Evolutionary conservation across 2,329 filamentous ascomycete species (phyloP).

Genomic region (Beauveria brongniartii): DNA sequence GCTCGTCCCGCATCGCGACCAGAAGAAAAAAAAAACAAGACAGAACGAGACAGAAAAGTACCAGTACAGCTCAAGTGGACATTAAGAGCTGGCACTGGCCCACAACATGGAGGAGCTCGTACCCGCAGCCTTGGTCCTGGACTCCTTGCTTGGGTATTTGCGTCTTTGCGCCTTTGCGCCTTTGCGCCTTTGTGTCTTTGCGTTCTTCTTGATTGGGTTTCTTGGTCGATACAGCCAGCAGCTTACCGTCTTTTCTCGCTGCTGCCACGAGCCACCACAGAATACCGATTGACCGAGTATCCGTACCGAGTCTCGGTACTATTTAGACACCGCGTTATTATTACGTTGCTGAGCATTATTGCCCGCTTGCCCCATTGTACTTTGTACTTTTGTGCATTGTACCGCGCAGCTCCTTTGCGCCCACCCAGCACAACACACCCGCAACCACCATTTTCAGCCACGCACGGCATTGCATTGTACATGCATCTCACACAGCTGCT

Average conservation of each 20-base stretch:
- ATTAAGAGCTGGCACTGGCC: not conserved
- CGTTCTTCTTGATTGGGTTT: not conserved
- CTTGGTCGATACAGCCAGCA: not conserved
- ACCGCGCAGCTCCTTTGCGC: not conserved
- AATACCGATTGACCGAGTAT: not conserved
- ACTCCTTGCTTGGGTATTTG: not conserved
- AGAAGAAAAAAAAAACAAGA: constrained; percentile 4
- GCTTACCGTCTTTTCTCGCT: constrained; percentile 10
- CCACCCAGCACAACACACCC: not conserved
- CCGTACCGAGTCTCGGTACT: not conserved
- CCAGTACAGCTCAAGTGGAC: not conserved
- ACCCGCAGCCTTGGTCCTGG: constrained; percentile 6
- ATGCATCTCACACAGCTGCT: constrained; percentile 5
- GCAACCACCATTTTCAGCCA: constrained; percentile 8
- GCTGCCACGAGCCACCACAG: not conserved
- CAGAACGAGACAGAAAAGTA: not conserved
- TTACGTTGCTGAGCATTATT: not conserved
- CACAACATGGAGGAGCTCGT: constrained; percentile 5
- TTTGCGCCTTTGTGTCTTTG: not conserved
- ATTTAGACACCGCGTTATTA: not conserved
- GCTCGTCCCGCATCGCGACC: constrained; percentile 2
- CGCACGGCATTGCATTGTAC: constrained; percentile 10
- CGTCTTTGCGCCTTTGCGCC: not conserved
- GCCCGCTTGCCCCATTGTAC: not conserved
- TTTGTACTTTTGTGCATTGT: constrained; percentile 1